Evolutionary conservation across 78 protist species (phyloP).

Genomic region (Acrasis kona): DNA sequence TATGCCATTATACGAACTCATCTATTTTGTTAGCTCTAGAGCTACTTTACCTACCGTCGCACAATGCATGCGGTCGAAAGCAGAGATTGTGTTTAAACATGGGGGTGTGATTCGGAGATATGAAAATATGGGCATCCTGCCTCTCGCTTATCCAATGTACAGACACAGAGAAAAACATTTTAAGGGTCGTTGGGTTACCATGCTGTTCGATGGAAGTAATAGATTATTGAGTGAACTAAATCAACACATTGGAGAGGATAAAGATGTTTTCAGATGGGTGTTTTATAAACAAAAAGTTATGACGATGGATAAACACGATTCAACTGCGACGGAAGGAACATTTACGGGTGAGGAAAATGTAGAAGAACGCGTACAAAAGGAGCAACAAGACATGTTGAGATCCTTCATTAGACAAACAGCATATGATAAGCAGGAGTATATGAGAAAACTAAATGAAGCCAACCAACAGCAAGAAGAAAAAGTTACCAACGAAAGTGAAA

Average conservation of each 20-base stretch:
- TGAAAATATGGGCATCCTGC: neutral
- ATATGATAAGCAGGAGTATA: too few species aligned
- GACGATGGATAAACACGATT: too few species aligned
- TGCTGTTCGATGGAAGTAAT: conserved; percentile 5
- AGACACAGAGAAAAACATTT: neutral
- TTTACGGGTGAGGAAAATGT: too few species aligned
- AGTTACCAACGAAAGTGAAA: too few species aligned
- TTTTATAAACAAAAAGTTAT: neutral
- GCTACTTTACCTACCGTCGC: neutral
- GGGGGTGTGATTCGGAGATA: neutral
- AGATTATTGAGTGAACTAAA: neutral
- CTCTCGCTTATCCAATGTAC: neutral
- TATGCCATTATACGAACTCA: neutral
- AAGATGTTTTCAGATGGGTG: conserved; percentile 6
- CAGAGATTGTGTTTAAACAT: neutral
- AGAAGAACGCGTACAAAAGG: too few species aligned
- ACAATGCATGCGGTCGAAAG: neutral
- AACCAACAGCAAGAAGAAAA: too few species aligned
- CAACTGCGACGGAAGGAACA: too few species aligned
- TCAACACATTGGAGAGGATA: neutral
- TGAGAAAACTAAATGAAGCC: too few species aligned
- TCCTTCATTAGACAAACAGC: too few species aligned
- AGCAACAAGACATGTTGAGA: too few species aligned
- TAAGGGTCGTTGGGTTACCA: neutral
- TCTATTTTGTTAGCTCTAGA: neutral